A percentile compares a stretch with the other conserved stretches of the same genome.
Conservation (phyloP, 257 asterid genomes). For the Plectranthus barbatus region DNA sequence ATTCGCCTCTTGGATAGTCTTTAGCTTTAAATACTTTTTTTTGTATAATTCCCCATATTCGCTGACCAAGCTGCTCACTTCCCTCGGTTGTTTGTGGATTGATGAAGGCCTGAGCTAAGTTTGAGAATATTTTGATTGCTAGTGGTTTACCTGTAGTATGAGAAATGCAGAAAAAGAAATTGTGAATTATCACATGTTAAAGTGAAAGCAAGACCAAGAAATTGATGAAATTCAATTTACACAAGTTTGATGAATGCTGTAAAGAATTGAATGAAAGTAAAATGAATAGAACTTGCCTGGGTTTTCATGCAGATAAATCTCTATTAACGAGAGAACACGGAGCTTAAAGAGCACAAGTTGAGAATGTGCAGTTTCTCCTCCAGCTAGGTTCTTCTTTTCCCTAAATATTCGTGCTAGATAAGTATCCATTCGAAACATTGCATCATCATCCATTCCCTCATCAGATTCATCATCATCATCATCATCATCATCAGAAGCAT, state of each 20-base stretch:
- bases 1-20: conserved; percentile 76
- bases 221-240: background rate
- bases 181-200: background rate
- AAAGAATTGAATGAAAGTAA: background rate
- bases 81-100: conserved; percentile 87
- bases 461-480: conserved; percentile 84
- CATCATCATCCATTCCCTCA: conserved; percentile 93
- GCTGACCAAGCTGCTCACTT: conserved; percentile 92
- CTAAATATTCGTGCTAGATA: conserved; percentile 58
- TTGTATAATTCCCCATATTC: conserved; percentile 88
- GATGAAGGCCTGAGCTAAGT: conserved; percentile 69
- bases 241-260: background rate
- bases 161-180: background rate
- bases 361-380: conserved; percentile 92
- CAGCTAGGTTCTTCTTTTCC: conserved; percentile 74
- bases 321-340: conserved; percentile 88
- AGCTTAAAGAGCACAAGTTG: conserved; percentile 96
- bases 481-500: conserved; percentile 60
- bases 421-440: conserved; percentile 82
- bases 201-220: background rate
- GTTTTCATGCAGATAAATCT: conserved; percentile 85
- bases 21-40: conserved; percentile 89
- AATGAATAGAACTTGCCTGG: conserved; percentile 60
- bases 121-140: conserved; percentile 65
- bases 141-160: conserved; percentile 62